Evolutionary conservation across 306 rosid species (phyloP), one percentile per base, ranked within the genome.

Genomic region (Macrotyloma uniflorum): DNA sequence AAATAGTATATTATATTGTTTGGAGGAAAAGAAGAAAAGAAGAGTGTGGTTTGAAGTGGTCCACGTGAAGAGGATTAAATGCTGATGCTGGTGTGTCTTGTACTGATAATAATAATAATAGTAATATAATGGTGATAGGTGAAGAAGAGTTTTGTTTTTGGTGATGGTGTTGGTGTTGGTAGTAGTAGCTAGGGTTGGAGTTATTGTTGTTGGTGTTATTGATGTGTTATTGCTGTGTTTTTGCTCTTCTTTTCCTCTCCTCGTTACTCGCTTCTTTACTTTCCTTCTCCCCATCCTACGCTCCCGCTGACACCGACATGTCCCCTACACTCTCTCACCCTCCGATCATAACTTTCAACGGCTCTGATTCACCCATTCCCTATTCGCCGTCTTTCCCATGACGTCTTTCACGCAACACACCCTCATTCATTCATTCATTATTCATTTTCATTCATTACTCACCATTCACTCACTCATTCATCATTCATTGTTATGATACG

Each of bases 241-340:
- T n/a, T 22, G 40, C 64, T 67, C 38, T 43, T 20, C 20, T 50
- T 55, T 15, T 59, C 81, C 79, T 86, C 87, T 82, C n/a, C n/a
- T 86, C 84, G 87, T 86, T 77, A 78, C 38, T 80, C 84, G 86
- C 85, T 85, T 42, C 46, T 19, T 79, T 81, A 59, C 45, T 80
- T 76, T 74, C 64, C 50, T 59, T 58, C 86, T 81, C 87, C 86
- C 53, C 19, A 68, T 70, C 84, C 90, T 81, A 81, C 86, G 86
- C 90, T 86, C 82, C 87, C 90, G 86, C 88, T 84, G 87, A 87
- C 87, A 78, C 84, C 82, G 69, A 83, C 87, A 83, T 83, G 53
- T 77, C 73, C 75, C 75, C 22, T 82, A 42, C 23, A 5, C 33
- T 1, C 14, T 23, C 40, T 12, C 9, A 12, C 2, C 72, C 18